Evolutionary conservation across 305 asterid genomes (phyloP), one percentile per base, ranked within the genome.

Genomic region (Ilex paraguariensis): DNA sequence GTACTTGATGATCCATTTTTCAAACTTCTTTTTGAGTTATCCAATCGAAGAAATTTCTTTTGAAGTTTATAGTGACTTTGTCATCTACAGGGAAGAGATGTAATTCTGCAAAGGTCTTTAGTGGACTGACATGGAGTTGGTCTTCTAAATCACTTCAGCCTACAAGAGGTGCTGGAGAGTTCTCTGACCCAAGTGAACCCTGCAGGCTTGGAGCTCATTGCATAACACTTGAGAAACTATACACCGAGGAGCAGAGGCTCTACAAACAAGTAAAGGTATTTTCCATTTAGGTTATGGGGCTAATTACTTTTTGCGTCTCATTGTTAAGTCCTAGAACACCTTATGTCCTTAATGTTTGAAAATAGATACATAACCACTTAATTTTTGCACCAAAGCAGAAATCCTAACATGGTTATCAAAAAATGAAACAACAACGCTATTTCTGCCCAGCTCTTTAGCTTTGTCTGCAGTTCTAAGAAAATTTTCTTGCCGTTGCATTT

Each of bases 191-290:
- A 48, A 64, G 54, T 56, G 89, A 86, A 31, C 93, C 95, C n/a
- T 86, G 97, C 76, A 84, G 77, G 72, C 94, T 89, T 8, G 95
- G 95, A 63, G 91, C 94, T 61, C 95, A 89, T 61, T 76, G 95
- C 63, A 53, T 76, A 60, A 83, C 95, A 52, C 95, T 89, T 46
- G 80, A 85, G 61, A 87, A 75, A 65, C 82, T 89, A 31, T 89
- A 87, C 65, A 72, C 71, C 0, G 91, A 82, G 75, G 97, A 87
- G 75, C 86, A 81, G 77, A 84, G 77, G 75, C 91, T 87, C 63
- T 83, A 81, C 82, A 87, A 81, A 81, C 83, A 83, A 67, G 79
- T 89, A 30, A 84, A 87, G 95, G 97, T 89, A 71, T 72, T 70
- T 62, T 31, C 44, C 67, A 40, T 56, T 57, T 59, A 11, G 66